Base-by-base conservation (phyloP, 2,329 filamentous ascomycete species). In the Monosporascus ibericus region DNA sequence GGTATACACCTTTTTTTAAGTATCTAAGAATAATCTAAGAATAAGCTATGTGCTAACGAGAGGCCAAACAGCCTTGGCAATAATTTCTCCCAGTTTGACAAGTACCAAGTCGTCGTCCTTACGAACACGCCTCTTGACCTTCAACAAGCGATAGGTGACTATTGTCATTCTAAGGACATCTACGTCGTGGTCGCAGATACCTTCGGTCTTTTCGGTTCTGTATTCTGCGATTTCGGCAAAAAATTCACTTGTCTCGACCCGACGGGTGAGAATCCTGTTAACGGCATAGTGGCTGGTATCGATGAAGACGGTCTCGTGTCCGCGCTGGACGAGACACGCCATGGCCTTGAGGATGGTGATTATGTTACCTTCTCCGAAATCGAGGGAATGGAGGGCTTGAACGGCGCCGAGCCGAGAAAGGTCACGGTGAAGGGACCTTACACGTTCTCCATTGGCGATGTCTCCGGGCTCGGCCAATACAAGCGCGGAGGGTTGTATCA, bases 211-310 rank as follows among this genome's bases (percentile, higher is more conserved):
- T 99, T 99, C 67, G 94, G 94, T 48, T 89, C 87, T 59, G 88
- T 99, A 61, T 99, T 99, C 75, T 96, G 92, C 65, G 94, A 99
- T 67, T 99, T 99, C 67, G 94, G 94, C 61, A 85, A 92, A 65
- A 89, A 94, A 64, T 99, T 99, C 71, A 90, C 89, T 5, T 84
- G 94, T 51, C 86, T 90, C 58, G 94, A 99, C 66, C 76, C 91
- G 4, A 97, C 88, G 15, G 94, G 94, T 62, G 94, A 99, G 74
- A 89, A 89, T 56, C 87, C 90, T 5, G 76, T 90, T 34, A 90
- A 77, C 65, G 94, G 94, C 24, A 99, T 99, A 57, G 81, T 99
- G 51, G 92, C 92, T 44, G 87, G 81, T 51, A 94, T 99, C 61
- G 85, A 95, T 63, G 88, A 94, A 56, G 88, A 94, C 44, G 94